Base-by-base conservation (phyloP, 257 asterid species). In the Solanum pennellii region DNA sequence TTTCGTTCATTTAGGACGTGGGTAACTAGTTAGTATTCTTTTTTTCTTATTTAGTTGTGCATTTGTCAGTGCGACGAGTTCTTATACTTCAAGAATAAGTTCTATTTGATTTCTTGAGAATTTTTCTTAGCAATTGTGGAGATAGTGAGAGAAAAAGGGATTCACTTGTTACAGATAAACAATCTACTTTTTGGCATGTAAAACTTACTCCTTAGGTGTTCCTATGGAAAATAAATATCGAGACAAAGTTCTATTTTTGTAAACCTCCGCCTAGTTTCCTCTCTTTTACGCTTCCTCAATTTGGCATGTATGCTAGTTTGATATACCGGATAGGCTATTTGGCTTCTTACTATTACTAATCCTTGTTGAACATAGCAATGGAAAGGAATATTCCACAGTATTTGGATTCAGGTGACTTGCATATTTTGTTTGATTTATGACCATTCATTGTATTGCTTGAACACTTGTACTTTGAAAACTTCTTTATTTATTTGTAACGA, bases 1-100 rank as follows among this genome's bases (percentile, higher is more conserved):
- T 75, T 73, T 75, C 6, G 0, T 20, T 75, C 27, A 41, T 45
- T 79, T 47, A 80, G 42, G 68, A 29, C 47, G 45, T 18, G 44
- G 59, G 33, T 75, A 33, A 33, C 35, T 33, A 41, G 83, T 75
- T 75, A 47, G 16, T 8, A 47, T 45, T 79, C 42, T 27, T 27
- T 45, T 77, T 44, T n/a, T 14, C 8, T 25, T 45, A 44, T 45
- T 44, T 25, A 25, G 42, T 45, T 45, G 42, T 45, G 84, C 84
- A 45, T 79, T 77, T 10, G 5, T 47, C 56, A 75, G 3, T 23
- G 52, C 6, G 20, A 23, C 21, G 3, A 13, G 13, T 42, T 39
- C 66, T 27, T 27, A 35, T 82, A 59, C 87, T 89, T 87, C 88
- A 56, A 84, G 88, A 88, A 89, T 80, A 84, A 39, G 27, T 85